Percentiles rank a stretch among this genome's conserved stretches.
Conservation (phyloP, 2,329 filamentous ascomycete genomes). For the Fusarium pininemorale region DNA sequence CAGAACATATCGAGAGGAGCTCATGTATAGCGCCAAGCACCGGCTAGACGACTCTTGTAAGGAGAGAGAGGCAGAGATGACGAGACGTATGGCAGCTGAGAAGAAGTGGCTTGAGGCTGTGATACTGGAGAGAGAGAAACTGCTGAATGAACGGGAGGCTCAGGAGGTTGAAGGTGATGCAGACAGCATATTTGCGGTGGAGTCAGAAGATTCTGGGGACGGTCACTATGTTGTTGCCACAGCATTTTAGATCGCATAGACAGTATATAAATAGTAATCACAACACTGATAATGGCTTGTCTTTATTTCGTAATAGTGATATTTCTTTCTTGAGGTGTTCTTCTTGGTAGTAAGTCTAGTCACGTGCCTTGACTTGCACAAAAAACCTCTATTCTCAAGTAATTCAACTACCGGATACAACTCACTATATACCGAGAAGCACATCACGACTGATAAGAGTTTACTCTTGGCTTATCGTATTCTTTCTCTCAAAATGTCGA, state of each 20-base stretch:
- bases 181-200: conserved; percentile 45
- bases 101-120: conserved; percentile 58
- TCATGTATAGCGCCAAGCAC: conserved; percentile 52
- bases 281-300: not conserved
- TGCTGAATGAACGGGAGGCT: conserved; percentile 54
- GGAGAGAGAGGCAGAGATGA: conserved; percentile 45
- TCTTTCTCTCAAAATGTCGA: conserved; percentile 19
- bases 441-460: not conserved
- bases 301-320: not conserved
- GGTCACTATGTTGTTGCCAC: conserved; percentile 1
- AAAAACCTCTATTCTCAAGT: conserved; percentile 29
- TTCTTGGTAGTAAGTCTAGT: conserved; percentile 2
- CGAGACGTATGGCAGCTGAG: conserved; percentile 53
- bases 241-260: not conserved
- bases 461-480: not conserved
- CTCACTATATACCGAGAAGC: not conserved
- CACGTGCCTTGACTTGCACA: conserved; percentile 30
- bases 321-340: not conserved
- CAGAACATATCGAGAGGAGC: conserved; percentile 51
- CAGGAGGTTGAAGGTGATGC: conserved; percentile 55
- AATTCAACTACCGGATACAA: not conserved
- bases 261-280: not conserved
- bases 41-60: conserved; percentile 44
- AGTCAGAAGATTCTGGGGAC: conserved; percentile 20
- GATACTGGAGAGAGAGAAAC: conserved; percentile 52